Evolutionary conservation across 1,284 basidiomycete genomes (phyloP).

Genomic region (Volvariella surrecta): DNA sequence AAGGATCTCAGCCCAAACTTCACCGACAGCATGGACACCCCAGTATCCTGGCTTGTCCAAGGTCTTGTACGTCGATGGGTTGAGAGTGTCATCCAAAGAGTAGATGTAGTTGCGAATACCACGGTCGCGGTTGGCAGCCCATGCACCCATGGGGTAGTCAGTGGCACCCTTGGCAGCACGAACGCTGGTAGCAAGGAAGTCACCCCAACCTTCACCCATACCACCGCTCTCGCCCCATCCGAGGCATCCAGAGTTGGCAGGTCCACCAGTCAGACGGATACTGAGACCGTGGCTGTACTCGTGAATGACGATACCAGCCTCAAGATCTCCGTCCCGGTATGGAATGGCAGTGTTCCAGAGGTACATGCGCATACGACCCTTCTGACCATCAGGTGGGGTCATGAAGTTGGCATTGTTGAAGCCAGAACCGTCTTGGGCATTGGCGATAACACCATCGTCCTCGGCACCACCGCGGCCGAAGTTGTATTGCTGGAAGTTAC

Average conservation of each 20-base stretch:
- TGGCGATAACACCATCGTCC: conserved; percentile 87
- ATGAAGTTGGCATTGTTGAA: conserved; percentile 87
- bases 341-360: conserved; percentile 88
- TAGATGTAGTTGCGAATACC: conserved; percentile 91
- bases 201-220: conserved; percentile 95
- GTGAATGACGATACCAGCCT: conserved; percentile 91
- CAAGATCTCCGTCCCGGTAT: conserved; percentile 90
- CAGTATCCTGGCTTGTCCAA: conserved; percentile 90
- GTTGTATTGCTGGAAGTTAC: conserved; percentile 98
- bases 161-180: conserved; percentile 66
- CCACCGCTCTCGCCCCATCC: conserved; percentile 95
- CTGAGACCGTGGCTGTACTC: conserved; percentile 86
- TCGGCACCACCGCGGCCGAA: conserved; percentile 84
- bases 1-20: conserved; percentile 94
- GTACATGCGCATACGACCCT: conserved; percentile 95
- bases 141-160: conserved; percentile 87
- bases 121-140: conserved; percentile 73
- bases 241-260: conserved; percentile 86
- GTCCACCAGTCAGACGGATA: conserved; percentile 91
- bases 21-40: conserved; percentile 88
- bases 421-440: conserved; percentile 91
- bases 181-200: conserved; percentile 81
- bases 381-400: conserved; percentile 70
- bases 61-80: conserved; percentile 94
- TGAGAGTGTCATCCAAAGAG: conserved; percentile 53